Evolutionary conservation across 2,329 filamentous ascomycete genomes (phyloP), one percentile per base, ranked within the genome.

Genomic region (Colletotrichum incanum): DNA sequence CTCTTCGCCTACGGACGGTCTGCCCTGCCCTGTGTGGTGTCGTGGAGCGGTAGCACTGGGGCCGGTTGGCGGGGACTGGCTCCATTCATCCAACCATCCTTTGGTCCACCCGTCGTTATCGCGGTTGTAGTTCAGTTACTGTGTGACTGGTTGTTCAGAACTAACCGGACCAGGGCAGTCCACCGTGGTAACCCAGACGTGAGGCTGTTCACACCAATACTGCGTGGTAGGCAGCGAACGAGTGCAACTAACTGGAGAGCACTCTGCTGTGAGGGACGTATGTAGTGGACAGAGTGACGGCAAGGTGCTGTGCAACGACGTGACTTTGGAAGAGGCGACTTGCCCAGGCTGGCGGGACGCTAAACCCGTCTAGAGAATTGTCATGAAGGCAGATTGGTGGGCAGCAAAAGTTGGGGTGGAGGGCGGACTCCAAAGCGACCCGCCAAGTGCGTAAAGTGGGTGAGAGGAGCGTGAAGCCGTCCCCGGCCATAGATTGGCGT

Each of bases 361-460:
- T 72, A 70, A 65, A 43, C 70, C 66, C 47, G 11, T 70, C 47
- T 64, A 54, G 65, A 56, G 16, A 41, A 47, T 47, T 43, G 39
- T 55, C 59, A 60, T 60, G 65, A 31, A 70, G 70, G 66, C 50
- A 70, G 65, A 72, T 72, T 72, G 70, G 70, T 47, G 66, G 65
- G 31, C 26, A 43, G 39, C 34, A 34, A 31, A 31, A 41, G 52
- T 52, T 41, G 41, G 58, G 55, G 65, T 69, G 65, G 65, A 69
- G 45, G 52, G 65, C 65, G 20, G 65, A 26, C 59, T 69, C 47
- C 54, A 70, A n/a, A 50, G 60, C 45, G 60, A 70, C 60, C 70
- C 70, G 60, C 70, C 62, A 62, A 70, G 65, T 65, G 66, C 70
- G 70, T 70, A 70, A 65, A 65, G 69, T 69, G 69, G 70, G 59